Evolutionary conservation across 129 eudicot genomes (phyloP).

Genomic region (Daucus carota): DNA sequence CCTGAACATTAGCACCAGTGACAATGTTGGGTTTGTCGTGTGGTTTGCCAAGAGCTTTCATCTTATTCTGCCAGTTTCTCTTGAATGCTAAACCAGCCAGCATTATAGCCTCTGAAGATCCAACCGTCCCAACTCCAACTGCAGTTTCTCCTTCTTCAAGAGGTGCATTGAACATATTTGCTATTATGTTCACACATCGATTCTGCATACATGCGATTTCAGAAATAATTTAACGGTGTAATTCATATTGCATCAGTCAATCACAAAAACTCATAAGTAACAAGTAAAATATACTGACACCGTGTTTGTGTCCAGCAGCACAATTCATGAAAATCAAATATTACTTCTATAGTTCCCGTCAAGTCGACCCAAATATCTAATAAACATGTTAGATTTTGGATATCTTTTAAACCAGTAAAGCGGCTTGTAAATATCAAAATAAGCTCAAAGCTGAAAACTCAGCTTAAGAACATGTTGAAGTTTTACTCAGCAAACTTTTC

Average conservation of each 20-base stretch:
- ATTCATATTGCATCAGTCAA: neutral
- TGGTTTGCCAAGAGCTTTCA: constrained; percentile 12
- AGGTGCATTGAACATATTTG: constrained; percentile 14
- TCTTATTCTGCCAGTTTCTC: constrained; percentile 15
- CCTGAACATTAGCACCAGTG: constrained; percentile 15
- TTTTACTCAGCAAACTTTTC: too few relatives aligned
- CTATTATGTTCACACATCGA: constrained; percentile 13
- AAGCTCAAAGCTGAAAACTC: too few relatives aligned
- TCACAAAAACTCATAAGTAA: neutral
- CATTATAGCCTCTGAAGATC: constrained; percentile 11
- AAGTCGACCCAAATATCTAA: too few relatives aligned
- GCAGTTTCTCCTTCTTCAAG: constrained; percentile 10
- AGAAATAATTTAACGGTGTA: too few relatives aligned
- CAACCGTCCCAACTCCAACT: constrained; percentile 14
- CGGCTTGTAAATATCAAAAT: too few relatives aligned
- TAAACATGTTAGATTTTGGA: too few relatives aligned
- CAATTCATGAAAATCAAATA: neutral
- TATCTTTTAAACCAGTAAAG: too few relatives aligned
- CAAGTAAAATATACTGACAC: neutral
- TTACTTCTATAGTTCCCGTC: neutral
- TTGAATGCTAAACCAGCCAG: constrained; percentile 16
- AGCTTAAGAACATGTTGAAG: too few relatives aligned
- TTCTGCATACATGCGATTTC: neutral
- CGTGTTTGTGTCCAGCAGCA: neutral
- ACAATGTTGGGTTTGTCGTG: constrained; percentile 12